Evolutionary conservation across 495 filamentous ascomycete species (phyloP).

Genomic region (Hypoxylon lienhwacheense): DNA sequence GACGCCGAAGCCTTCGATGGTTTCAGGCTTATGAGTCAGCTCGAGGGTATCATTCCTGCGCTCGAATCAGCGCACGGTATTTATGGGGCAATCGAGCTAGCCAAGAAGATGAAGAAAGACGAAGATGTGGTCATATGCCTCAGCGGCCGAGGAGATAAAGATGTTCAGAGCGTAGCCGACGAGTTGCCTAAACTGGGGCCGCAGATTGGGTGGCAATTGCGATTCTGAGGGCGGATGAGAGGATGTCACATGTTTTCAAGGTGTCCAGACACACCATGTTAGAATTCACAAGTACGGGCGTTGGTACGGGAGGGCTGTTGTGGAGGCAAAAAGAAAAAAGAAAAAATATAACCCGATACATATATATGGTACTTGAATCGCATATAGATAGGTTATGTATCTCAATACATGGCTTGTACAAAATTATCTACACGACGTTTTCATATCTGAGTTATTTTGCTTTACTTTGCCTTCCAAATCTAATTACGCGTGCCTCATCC

Average conservation of each 20-base stretch:
- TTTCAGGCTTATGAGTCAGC: conserved; percentile 77
- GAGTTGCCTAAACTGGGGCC: conserved; percentile 88
- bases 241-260: too few relatives aligned
- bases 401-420: conserved; percentile 13
- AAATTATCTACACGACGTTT: conserved; percentile 28
- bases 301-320: conserved; percentile 1
- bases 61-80: conserved; percentile 93
- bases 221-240: conserved; percentile 53
- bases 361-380: conserved; percentile 16
- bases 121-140: conserved; percentile 94
- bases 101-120: conserved; percentile 86
- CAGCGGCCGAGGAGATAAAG: conserved; percentile 92
- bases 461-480: too few relatives aligned
- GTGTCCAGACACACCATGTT: too few relatives aligned
- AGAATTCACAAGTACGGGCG: conserved; percentile 1
- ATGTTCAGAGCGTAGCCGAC: conserved; percentile 97
- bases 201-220: conserved; percentile 92
- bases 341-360: conserved; percentile 1
- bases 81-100: conserved; percentile 83
- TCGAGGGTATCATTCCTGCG: conserved; percentile 96
- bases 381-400: conserved; percentile 21
- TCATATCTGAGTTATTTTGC: too few relatives aligned
- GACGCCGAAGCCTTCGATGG: conserved; percentile 91
- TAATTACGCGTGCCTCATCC: neutral
- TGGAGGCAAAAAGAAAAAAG: conserved; percentile 1